Evolutionary conservation across 441 rosid species (phyloP).

Genomic region (Corymbia calophylla): DNA sequence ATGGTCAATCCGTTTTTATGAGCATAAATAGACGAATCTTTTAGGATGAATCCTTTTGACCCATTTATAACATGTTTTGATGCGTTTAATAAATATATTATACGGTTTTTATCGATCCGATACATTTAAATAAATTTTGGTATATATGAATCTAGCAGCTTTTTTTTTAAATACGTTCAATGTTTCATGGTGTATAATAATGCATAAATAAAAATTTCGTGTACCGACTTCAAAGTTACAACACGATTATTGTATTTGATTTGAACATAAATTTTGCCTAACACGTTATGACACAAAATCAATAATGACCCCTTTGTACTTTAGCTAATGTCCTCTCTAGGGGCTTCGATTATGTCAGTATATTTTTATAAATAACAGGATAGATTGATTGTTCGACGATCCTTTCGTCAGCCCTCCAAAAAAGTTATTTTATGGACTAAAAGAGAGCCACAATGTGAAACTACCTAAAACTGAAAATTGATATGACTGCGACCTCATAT

Average conservation of each 20-base stretch:
- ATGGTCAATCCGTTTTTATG: too few relatives aligned
- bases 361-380: neutral
- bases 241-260: neutral
- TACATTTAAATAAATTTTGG: neutral
- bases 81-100: neutral
- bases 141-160: neutral
- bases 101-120: neutral
- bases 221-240: neutral
- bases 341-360: neutral
- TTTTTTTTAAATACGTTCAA: neutral
- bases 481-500: neutral
- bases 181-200: neutral
- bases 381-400: neutral
- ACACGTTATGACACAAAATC: neutral
- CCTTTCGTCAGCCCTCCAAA: neutral
- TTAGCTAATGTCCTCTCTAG: neutral
- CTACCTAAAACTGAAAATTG: neutral
- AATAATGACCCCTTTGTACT: neutral
- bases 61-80: neutral
- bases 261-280: neutral
- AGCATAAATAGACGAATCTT: too few relatives aligned
- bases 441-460: neutral
- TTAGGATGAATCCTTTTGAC: too few relatives aligned
- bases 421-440: neutral
- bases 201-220: neutral